Conservation (phyloP, 148 eudicot species). For the Cornus kousa region DNA sequence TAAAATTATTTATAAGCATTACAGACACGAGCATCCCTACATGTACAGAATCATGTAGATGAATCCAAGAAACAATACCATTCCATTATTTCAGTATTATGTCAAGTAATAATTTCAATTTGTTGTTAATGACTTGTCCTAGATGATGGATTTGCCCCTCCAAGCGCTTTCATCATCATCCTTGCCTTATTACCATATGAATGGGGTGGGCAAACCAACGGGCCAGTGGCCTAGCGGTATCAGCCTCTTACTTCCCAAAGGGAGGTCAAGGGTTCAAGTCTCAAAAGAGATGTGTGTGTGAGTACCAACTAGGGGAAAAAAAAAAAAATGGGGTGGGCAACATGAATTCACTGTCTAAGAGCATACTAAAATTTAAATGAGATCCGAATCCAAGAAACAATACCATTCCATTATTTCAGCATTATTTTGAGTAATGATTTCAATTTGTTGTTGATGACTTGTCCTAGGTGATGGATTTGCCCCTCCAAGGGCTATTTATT, state of each 20-base stretch:
- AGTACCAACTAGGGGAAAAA: no score
- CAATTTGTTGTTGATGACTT: neutral
- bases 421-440: neutral
- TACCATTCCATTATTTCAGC: neutral
- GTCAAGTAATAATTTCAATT: no score
- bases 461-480: neutral
- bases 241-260: no score
- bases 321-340: no score
- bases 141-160: neutral
- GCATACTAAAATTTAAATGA: neutral
- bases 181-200: no score
- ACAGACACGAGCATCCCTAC: no score
- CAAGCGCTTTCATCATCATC: neutral
- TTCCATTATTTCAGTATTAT: neutral
- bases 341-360: neutral
- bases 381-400: neutral
- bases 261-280: no score
- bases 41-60: neutral
- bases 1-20: no score
- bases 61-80: neutral
- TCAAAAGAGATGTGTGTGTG: no score
- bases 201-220: no score
- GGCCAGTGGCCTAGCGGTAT: no score
- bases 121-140: neutral
- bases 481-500: neutral